phyloP scores from a whole-genome alignment of 1,284 basidiomycete species.

The Neolentinus lepideus region DNA sequence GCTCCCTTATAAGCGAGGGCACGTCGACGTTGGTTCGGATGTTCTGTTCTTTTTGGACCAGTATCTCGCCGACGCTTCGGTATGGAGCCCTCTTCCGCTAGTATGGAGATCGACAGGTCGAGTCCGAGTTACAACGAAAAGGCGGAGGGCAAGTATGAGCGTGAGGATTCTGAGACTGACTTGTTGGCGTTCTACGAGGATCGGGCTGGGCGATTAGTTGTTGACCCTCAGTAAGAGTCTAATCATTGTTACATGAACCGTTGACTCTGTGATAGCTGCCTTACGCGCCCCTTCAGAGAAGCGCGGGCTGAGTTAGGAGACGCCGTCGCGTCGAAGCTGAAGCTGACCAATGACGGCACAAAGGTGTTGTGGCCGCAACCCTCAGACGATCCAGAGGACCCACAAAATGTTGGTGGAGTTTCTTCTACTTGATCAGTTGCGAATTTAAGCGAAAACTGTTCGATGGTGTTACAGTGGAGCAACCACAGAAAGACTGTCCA shows the following conservation, averaged over 20 bases:
- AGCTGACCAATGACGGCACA: slow-evolving; percentile 38
- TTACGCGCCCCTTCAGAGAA: slow-evolving; percentile 31
- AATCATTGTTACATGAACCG: slow-evolving; percentile 5
- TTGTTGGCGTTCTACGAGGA: slow-evolving; percentile 44
- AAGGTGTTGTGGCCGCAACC: slow-evolving; percentile 58
- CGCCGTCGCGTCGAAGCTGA: slow-evolving; percentile 36
- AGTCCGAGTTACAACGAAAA: background rate
- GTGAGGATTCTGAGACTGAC: slow-evolving; percentile 23
- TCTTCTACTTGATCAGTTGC: slow-evolving; percentile 6
- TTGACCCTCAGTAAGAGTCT: slow-evolving; percentile 47
- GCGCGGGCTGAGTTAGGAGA: slow-evolving; percentile 47
- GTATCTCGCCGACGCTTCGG: background rate
- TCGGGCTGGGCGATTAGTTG: slow-evolving; percentile 50
- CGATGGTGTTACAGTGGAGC: slow-evolving; percentile 28
- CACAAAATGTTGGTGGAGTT: slow-evolving; percentile 49
- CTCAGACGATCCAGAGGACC: slow-evolving; percentile 54
- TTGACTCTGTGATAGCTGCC: background rate
- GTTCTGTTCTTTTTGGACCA: too few species aligned
- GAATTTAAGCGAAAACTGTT: too few species aligned
- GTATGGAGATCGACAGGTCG: background rate
- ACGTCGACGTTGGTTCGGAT: too few species aligned
- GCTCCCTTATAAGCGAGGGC: too few species aligned
- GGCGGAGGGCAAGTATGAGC: background rate
- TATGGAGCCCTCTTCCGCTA: background rate
- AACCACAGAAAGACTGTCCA: slow-evolving; percentile 43